A percentile compares a stretch with the other conserved stretches of the same genome.
Conservation (phyloP, 306 rosid species). For the Rosa chinensis region DNA sequence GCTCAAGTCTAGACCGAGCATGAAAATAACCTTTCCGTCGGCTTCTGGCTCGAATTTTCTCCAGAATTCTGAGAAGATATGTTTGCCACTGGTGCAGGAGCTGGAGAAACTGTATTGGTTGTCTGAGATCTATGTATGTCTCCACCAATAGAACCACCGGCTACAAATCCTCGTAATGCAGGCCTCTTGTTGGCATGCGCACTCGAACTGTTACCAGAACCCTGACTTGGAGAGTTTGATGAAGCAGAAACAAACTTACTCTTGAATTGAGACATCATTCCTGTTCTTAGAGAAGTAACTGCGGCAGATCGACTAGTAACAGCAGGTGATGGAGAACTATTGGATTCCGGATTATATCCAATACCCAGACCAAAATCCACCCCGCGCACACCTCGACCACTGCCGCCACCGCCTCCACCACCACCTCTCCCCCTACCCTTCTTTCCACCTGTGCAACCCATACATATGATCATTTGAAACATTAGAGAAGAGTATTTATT, state of each 20-base stretch:
- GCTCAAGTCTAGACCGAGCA: background rate
- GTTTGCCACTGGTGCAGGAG: constrained; percentile 43
- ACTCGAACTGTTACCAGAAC: constrained; percentile 40
- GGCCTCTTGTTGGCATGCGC: constrained; percentile 57
- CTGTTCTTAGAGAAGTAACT: constrained; percentile 79
- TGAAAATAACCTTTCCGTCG: constrained; percentile 56
- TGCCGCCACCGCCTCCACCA: constrained; percentile 26
- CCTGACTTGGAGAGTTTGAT: constrained; percentile 54
- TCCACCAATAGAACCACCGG: constrained; percentile 92
- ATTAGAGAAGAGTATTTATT: background rate
- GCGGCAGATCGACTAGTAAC: constrained; percentile 68
- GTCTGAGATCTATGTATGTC: constrained; percentile 39
- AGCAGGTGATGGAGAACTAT: constrained; percentile 43
- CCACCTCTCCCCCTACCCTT: constrained; percentile 82
- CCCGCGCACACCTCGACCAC: constrained; percentile 91
- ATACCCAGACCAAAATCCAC: constrained; percentile 96
- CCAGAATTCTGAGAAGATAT: constrained; percentile 41
- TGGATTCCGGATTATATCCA: constrained; percentile 74
- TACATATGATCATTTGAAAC: constrained; percentile 6
- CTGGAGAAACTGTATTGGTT: constrained; percentile 37
- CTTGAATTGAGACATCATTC: constrained; percentile 86
- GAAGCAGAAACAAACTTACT: constrained; percentile 84
- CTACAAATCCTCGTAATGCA: constrained; percentile 76
- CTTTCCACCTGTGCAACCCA: constrained; percentile 65
- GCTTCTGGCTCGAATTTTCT: constrained; percentile 47